Conservation (phyloP, 176 grass and related monocot genomes). For the Oryza punctata region DNA sequence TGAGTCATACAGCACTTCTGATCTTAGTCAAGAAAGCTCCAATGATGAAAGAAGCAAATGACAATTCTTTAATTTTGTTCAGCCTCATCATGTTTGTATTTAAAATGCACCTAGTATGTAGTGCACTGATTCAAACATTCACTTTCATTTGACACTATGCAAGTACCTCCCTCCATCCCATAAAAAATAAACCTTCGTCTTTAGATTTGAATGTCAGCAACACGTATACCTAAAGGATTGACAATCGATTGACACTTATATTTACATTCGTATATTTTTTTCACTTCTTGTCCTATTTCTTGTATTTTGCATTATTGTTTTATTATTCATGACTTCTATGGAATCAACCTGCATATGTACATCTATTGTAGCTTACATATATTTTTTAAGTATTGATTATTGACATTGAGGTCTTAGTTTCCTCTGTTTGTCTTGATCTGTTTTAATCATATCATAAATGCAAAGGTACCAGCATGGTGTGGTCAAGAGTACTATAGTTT, state of each 20-base stretch:
- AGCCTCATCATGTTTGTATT: background rate
- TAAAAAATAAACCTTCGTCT: background rate
- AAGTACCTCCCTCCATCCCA: background rate
- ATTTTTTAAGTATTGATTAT: background rate
- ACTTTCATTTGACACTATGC: background rate
- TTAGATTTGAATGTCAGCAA: background rate
- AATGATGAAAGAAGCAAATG: background rate
- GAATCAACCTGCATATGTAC: background rate
- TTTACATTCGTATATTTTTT: background rate
- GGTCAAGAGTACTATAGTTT: background rate
- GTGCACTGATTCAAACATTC: background rate
- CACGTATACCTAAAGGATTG: background rate
- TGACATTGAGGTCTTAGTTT: background rate
- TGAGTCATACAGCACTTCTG: background rate
- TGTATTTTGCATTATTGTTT: background rate
- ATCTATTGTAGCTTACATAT: background rate
- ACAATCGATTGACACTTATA: background rate
- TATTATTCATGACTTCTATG: background rate
- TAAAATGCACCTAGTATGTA: background rate
- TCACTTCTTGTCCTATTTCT: background rate
- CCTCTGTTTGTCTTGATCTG: background rate
- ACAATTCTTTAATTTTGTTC: background rate
- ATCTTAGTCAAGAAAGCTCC: slow-evolving; percentile 8
- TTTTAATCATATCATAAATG: background rate
- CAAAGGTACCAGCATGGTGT: background rate